Percentiles rank a stretch among this genome's conserved stretches.
phyloP scores from a whole-genome alignment of 495 filamentous ascomycete genomes.

The Neurospora sp. region DNA sequence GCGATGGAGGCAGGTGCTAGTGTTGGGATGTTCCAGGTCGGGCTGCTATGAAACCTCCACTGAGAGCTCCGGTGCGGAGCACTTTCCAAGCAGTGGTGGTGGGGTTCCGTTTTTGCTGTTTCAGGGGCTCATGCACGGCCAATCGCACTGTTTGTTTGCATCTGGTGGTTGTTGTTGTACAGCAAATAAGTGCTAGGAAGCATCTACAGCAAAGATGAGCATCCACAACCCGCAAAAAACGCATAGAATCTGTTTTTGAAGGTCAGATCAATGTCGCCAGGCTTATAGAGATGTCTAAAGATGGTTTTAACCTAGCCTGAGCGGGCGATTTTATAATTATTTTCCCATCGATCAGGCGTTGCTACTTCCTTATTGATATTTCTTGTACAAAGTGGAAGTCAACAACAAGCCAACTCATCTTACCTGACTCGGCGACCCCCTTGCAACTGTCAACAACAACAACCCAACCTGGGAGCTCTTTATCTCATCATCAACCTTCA shows the following conservation, averaged over 20 bases:
- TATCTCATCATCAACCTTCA: not conserved
- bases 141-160: not conserved
- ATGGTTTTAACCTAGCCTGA: too few species aligned
- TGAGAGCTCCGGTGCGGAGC: not conserved
- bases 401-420: not conserved
- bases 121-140: slow-evolving; percentile 6
- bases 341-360: too few species aligned
- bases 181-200: too few species aligned
- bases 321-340: too few species aligned
- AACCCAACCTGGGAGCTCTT: not conserved
- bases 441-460: not conserved
- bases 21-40: slow-evolving; percentile 2
- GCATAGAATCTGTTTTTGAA: too few species aligned
- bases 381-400: not conserved
- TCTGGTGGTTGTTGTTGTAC: not conserved
- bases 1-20: not conserved
- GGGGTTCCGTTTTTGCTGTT: slow-evolving; percentile 5
- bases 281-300: too few species aligned
- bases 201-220: too few species aligned
- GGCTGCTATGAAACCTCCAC: not conserved
- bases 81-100: slow-evolving; percentile 4
- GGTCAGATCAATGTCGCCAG: too few species aligned
- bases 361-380: not conserved
- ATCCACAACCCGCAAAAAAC: not conserved
- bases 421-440: not conserved